Evolutionary conservation across 179 eudicot genomes (phyloP).

Genomic region (Camellia oleifera): DNA sequence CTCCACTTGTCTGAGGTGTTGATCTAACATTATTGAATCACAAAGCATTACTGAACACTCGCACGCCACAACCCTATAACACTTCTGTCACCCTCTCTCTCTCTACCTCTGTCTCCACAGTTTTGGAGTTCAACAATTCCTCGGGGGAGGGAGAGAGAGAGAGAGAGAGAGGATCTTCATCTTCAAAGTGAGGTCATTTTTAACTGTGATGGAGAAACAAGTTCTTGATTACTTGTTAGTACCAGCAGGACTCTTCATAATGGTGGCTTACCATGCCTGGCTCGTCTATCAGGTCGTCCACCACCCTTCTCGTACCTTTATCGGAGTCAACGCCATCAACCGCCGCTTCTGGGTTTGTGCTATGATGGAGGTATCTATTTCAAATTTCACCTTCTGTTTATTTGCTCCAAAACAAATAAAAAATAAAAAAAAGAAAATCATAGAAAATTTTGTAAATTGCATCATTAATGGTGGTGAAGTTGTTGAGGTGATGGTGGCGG

Average conservation of each 20-base stretch:
- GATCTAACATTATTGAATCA: too few species aligned
- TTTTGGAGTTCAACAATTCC: background rate
- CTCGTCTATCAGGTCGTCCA: conserved; percentile 43
- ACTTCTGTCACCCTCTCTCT: background rate
- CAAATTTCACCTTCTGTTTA: background rate
- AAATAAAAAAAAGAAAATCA: too few species aligned
- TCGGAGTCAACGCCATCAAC: conserved; percentile 75
- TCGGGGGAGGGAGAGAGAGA: background rate
- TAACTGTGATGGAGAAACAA: conserved; percentile 37
- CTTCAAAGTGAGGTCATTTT: background rate
- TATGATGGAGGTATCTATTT: conserved; percentile 69
- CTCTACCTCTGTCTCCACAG: background rate
- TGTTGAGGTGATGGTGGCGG: too few species aligned
- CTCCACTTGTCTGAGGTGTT: too few species aligned
- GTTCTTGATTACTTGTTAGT: conserved; percentile 56
- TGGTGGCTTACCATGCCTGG: conserved; percentile 58
- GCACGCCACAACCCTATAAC: background rate
- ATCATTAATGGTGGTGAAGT: too few species aligned
- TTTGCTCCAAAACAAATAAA: too few species aligned
- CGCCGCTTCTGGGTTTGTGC: conserved; percentile 77
- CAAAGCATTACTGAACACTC: background rate
- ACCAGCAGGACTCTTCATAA: conserved; percentile 53
- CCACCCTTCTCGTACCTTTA: conserved; percentile 54
- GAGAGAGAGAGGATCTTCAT: background rate
- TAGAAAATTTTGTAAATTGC: too few species aligned